Evolutionary conservation across 2,329 filamentous ascomycete species (phyloP), one percentile per base, ranked within the genome.

Genomic region (Ophiostoma montium): DNA sequence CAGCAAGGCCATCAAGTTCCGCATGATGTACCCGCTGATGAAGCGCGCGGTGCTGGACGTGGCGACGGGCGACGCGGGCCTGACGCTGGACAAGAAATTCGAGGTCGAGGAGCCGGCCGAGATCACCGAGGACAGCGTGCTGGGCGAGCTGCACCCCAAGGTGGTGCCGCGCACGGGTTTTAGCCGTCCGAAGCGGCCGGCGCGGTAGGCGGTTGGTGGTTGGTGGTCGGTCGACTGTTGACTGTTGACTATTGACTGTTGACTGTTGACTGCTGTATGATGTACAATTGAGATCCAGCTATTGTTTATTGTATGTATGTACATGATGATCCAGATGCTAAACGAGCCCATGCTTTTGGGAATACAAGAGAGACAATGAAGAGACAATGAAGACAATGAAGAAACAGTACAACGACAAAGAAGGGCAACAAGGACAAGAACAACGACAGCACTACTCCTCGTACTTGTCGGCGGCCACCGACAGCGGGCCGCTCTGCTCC

Each of bases 21-120:
- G 85, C 55, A 94, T 94, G 86, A 65, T 92, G 60, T 92, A 92
- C 62, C 84, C 86, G 32, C 68, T 81, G 23, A 81, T 80, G 69
- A 81, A 80, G 65, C 70, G 76, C 11, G 75, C 77, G 21, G 82
- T 86, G 3, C 68, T 88, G 30, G 65, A 69, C n/a, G 63, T 81
- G 32, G 85, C 84, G 16, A 76, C 80, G 58, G 66, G 65, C 33
- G 76, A 86, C 56, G 81, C 77, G 1, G 80, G 79, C 0, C 60
- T 90, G 46, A 70, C 68, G 50, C 68, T 86, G 5, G 79, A 77
- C 50, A 88, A 86, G 74, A 82, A 75, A 61, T 79, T 84, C 53
- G 78, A 82, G 63, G 74, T 78, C 3, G 75, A 80, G 56, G 74
- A 84, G 54, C 80, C 82, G 5, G 69, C 68, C 50, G 86, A 89